A percentile compares a stretch with the other conserved stretches of the same genome.
Conservation (phyloP, 306 rosid genomes). For the Betula pendula region DNA sequence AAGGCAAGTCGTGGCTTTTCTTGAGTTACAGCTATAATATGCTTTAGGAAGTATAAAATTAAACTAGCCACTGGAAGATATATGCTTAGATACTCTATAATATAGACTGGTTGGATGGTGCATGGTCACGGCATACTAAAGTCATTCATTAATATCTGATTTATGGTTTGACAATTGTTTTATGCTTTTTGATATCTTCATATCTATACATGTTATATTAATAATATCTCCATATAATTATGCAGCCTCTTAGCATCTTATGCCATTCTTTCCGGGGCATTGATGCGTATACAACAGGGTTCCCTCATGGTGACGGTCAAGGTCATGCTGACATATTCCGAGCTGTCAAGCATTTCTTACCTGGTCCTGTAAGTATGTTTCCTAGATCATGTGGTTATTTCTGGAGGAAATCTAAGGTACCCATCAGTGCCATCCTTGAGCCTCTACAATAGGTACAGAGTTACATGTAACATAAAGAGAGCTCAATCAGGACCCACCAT, state of each 20-base stretch:
- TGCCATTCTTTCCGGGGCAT: conserved; percentile 93
- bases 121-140: conserved; percentile 10
- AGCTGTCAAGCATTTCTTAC: conserved; percentile 80
- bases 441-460: neutral
- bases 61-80: neutral
- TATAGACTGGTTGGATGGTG: conserved; percentile 8
- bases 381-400: conserved; percentile 16
- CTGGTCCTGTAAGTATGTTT: conserved; percentile 89
- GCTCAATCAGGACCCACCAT: neutral
- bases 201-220: neutral
- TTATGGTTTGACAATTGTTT: conserved; percentile 16
- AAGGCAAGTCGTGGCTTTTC: conserved; percentile 58
- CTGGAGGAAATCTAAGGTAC: neutral
- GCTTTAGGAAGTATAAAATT: conserved; percentile 10
- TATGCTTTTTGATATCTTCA: conserved; percentile 15
- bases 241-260: conserved; percentile 92
- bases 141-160: neutral
- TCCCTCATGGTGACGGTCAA: conserved; percentile 88
- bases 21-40: conserved; percentile 14
- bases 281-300: conserved; percentile 79
- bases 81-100: neutral
- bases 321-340: conserved; percentile 81
- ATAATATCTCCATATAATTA: neutral
- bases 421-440: neutral
- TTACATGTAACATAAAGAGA: conserved; percentile 4